Conservation (phyloP, 1,284 basidiomycete species). For the Moesziomyces aphidis region DNA sequence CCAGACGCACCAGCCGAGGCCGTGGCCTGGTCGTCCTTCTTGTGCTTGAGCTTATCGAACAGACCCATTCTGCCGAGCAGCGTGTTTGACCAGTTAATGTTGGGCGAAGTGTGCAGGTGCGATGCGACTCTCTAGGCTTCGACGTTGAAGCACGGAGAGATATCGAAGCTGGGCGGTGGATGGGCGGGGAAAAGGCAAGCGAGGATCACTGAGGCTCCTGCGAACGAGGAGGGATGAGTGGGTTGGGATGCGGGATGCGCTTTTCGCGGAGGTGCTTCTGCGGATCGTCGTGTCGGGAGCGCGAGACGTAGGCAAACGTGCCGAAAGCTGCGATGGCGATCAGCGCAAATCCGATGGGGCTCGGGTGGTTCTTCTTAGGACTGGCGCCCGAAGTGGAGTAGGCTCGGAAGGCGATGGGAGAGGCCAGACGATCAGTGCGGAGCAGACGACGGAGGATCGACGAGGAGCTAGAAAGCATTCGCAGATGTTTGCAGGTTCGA, state of each 20-base stretch:
- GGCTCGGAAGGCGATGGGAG: slow-evolving; percentile 8
- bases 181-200: not conserved
- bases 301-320: slow-evolving; percentile 56
- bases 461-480: slow-evolving; percentile 30
- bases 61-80: slow-evolving; percentile 51
- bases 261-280: slow-evolving; percentile 53
- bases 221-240: slow-evolving; percentile 57
- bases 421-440: slow-evolving; percentile 35
- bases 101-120: slow-evolving; percentile 34
- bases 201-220: slow-evolving; percentile 44
- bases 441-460: slow-evolving; percentile 18
- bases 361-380: slow-evolving; percentile 48
- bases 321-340: slow-evolving; percentile 56
- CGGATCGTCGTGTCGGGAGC: slow-evolving; percentile 54
- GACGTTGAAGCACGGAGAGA: slow-evolving; percentile 16
- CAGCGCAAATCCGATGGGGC: slow-evolving; percentile 54
- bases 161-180: slow-evolving; percentile 1
- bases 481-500: slow-evolving; percentile 1
- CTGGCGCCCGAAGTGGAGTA: slow-evolving; percentile 14
- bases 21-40: slow-evolving; percentile 23
- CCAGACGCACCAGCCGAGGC: too few species aligned
- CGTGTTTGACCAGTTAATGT: slow-evolving; percentile 49
- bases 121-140: slow-evolving; percentile 19
- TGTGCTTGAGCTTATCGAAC: slow-evolving; percentile 46
- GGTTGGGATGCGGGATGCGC: slow-evolving; percentile 62